phyloP scores from a whole-genome alignment of 192 early-diverging fungal species.

The Linnemannia exigua region DNA sequence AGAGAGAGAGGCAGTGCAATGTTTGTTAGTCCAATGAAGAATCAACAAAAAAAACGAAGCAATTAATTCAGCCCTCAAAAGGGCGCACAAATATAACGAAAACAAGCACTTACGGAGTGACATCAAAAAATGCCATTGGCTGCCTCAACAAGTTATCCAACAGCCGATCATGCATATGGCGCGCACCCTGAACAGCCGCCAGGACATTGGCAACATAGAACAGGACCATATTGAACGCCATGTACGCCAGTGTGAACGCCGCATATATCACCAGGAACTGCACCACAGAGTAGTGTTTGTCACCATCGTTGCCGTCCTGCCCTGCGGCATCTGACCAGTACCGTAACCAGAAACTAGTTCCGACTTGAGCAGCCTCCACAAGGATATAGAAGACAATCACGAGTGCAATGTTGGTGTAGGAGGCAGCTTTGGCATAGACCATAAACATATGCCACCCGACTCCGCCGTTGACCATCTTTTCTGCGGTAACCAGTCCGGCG shows the following conservation, averaged over 20 bases:
- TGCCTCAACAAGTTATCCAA: conserved; percentile 31
- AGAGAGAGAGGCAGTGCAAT: not conserved
- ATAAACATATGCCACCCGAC: conserved; percentile 84
- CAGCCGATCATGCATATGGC: conserved; percentile 53
- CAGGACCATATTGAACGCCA: conserved; percentile 32
- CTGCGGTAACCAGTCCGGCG: conserved; percentile 74
- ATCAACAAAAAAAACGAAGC: conserved; percentile 17
- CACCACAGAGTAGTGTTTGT: conserved; percentile 10
- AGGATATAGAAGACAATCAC: conserved; percentile 25
- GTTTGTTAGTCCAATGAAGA: not conserved
- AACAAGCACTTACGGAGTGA: conserved; percentile 47
- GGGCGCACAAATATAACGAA: not conserved
- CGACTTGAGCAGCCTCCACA: conserved; percentile 29
- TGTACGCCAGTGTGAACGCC: conserved; percentile 26
- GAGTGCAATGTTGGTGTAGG: conserved; percentile 54
- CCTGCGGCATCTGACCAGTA: conserved; percentile 31
- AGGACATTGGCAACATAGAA: conserved; percentile 37
- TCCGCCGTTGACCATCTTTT: conserved; percentile 83
- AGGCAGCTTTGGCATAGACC: conserved; percentile 76
- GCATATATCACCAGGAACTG: conserved; percentile 41
- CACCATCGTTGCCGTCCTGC: conserved; percentile 5
- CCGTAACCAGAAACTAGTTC: conserved; percentile 31
- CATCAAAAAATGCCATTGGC: conserved; percentile 47
- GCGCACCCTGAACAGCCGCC: conserved; percentile 47
- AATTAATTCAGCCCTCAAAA: not conserved